These are phyloP conservation scores for Lithospermum erythrorhizon DNA, from an alignment of 257 asterid genomes.

Conservation along the genomic window DNA sequence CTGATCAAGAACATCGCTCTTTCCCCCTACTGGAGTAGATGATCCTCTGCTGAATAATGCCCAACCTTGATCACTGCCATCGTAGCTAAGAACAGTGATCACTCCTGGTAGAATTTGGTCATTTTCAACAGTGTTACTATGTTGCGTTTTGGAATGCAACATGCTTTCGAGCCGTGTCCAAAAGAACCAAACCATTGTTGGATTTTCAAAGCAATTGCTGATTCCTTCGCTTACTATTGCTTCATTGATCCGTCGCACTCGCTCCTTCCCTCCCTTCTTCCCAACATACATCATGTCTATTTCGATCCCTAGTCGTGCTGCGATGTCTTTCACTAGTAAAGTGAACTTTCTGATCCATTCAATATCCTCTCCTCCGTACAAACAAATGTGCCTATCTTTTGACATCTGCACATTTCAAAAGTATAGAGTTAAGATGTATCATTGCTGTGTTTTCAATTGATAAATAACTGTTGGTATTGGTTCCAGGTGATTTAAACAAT, in stretches of 20 bases:
- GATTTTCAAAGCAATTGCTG: background rate
- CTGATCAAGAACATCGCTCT: constrained; percentile 9
- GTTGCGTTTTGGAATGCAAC: constrained; percentile 7
- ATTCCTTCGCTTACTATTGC: background rate
- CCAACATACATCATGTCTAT: constrained; percentile 15
- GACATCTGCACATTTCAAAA: constrained; percentile 7
- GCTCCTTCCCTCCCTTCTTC: background rate
- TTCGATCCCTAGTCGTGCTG: background rate
- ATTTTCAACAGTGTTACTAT: background rate
- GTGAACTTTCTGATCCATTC: constrained; percentile 14
- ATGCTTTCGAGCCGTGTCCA: constrained; percentile 12
- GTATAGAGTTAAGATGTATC: too few species aligned
- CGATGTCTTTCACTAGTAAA: background rate
- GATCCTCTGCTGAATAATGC: constrained; percentile 11
- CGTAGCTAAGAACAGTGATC: constrained; percentile 8
- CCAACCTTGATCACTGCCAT: constrained; percentile 16
- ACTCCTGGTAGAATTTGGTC: constrained; percentile 7
- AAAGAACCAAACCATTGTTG: background rate
- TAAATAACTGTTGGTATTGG: too few species aligned
- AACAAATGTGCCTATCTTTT: constrained; percentile 7
- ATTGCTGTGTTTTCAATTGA: too few species aligned
- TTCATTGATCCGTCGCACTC: background rate
- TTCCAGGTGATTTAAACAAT: background rate
- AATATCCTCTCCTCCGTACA: constrained; percentile 20
- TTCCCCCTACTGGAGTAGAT: constrained; percentile 7